phyloP scores from a whole-genome alignment of 768 basidiomycete genomes.

The Erythrobasidium yunnanense region DNA sequence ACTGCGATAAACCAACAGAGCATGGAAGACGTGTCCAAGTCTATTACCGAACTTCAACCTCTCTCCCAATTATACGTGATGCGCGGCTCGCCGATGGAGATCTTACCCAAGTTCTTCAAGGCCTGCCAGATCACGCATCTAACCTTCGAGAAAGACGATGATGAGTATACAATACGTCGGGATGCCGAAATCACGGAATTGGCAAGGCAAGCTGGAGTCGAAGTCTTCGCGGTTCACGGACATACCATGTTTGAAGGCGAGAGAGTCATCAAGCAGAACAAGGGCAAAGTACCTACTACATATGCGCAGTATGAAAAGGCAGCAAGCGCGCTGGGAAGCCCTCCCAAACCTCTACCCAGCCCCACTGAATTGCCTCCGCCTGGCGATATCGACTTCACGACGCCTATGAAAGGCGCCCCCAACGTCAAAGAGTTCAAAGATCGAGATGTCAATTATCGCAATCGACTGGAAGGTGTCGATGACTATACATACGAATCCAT shows the following conservation, averaged over 20 bases:
- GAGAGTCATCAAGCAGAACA: slow-evolving; percentile 39
- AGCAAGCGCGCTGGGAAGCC: slow-evolving; percentile 37
- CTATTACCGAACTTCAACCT: slow-evolving; percentile 38
- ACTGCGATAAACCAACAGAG: slow-evolving; percentile 33
- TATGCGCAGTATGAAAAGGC: slow-evolving; percentile 39
- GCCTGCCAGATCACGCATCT: slow-evolving; percentile 44
- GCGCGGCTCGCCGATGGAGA: slow-evolving; percentile 39
- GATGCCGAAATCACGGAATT: slow-evolving; percentile 38
- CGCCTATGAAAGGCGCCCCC: background rate
- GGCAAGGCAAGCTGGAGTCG: slow-evolving; percentile 37
- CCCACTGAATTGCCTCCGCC: slow-evolving; percentile 39
- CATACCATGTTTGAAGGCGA: slow-evolving; percentile 42
- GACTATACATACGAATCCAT: slow-evolving; percentile 36
- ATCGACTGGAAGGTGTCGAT: slow-evolving; percentile 28
- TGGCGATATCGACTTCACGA: slow-evolving; percentile 29
- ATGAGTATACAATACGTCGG: slow-evolving; percentile 40
- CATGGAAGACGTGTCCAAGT: slow-evolving; percentile 34
- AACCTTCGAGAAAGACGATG: slow-evolving; percentile 33
- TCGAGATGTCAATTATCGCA: slow-evolving; percentile 32
- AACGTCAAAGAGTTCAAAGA: background rate
- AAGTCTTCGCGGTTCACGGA: slow-evolving; percentile 40
- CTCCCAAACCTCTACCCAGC: slow-evolving; percentile 35
- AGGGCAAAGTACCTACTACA: slow-evolving; percentile 40
- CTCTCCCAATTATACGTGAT: slow-evolving; percentile 41
- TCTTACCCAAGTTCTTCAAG: slow-evolving; percentile 39